Evolutionary conservation across 2,329 filamentous ascomycete species (phyloP).

Genomic region (Pleomassaria siparia): DNA sequence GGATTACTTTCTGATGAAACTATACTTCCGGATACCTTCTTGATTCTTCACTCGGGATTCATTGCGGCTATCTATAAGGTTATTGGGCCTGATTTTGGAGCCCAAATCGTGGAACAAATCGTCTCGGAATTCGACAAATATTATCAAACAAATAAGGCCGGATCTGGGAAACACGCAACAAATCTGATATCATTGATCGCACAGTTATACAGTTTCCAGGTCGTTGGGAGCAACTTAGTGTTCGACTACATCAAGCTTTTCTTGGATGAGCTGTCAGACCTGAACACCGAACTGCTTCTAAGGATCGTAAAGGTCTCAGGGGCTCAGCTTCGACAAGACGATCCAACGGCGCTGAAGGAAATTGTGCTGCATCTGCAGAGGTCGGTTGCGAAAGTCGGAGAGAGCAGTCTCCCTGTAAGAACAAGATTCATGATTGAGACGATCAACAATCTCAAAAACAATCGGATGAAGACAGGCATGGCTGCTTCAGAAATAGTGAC

Average conservation of each 20-base stretch:
- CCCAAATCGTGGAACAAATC: conserved; percentile 76
- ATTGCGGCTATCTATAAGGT: conserved; percentile 84
- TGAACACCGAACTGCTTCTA: conserved; percentile 85
- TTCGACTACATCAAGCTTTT: conserved; percentile 89
- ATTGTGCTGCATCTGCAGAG: conserved; percentile 80
- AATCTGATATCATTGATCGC: conserved; percentile 83
- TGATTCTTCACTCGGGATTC: conserved; percentile 89
- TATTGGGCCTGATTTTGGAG: conserved; percentile 85
- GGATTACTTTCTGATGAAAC: conserved; percentile 79
- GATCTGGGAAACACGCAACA: conserved; percentile 58
- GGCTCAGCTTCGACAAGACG: conserved; percentile 81
- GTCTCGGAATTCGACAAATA: conserved; percentile 73
- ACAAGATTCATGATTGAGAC: conserved; percentile 98
- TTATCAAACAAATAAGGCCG: conserved; percentile 52
- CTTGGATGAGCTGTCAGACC: conserved; percentile 72
- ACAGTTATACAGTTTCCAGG: conserved; percentile 89
- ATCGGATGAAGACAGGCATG: conserved; percentile 76
- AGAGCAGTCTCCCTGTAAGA: conserved; percentile 74
- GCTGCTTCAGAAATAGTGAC: conserved; percentile 71
- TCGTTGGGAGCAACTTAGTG: conserved; percentile 77
- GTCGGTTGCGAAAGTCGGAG: conserved; percentile 66
- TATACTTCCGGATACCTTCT: conserved; percentile 79
- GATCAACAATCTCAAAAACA: conserved; percentile 93
- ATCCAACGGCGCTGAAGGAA: conserved; percentile 83
- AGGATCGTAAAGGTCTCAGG: conserved; percentile 80